Percentiles rank a stretch among this genome's conserved stretches.
These are phyloP conservation scores for Hordeum pubiflorum DNA, from an alignment of 202 grass and related monocot species.

Conservation along the genomic window DNA sequence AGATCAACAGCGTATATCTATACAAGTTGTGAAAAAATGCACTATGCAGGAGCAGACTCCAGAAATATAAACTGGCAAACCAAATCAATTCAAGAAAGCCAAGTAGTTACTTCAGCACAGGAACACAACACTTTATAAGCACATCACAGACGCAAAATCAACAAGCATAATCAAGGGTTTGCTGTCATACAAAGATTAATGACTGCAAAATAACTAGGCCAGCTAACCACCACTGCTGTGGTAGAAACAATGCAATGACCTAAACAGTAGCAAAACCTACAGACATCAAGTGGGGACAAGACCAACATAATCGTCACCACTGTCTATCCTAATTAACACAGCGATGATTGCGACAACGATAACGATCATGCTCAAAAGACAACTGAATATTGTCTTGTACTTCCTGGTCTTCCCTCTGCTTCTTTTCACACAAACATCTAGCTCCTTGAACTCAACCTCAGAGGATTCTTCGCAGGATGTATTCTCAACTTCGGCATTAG, in stretches of 20 bases:
- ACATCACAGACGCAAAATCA: neutral
- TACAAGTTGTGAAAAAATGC: neutral
- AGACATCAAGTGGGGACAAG: constrained; percentile 73
- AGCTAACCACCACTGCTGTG: neutral
- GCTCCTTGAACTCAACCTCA: constrained; percentile 28
- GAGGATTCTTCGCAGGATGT: neutral
- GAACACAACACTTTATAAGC: neutral
- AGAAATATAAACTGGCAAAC: neutral
- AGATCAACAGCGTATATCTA: neutral
- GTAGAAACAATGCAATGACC: constrained; percentile 4
- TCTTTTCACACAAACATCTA: neutral
- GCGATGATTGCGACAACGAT: constrained; percentile 25
- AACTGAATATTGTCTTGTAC: constrained; percentile 8
- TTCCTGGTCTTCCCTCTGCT: constrained; percentile 20
- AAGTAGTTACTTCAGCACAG: neutral
- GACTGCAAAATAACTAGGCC: constrained; percentile 26
- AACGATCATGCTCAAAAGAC: constrained; percentile 34
- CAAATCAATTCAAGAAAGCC: neutral
- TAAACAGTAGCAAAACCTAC: neutral
- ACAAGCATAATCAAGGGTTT: constrained; percentile 1
- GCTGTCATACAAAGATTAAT: constrained; percentile 23
- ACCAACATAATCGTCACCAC: constrained; percentile 28
- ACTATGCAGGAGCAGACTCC: neutral
- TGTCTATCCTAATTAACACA: constrained; percentile 37
- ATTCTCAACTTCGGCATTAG: constrained; percentile 27